These are phyloP conservation scores for Globisporangium echinulatum DNA, from an alignment of 352 stramenopile genomes.

Conservation along the genomic window DNA sequence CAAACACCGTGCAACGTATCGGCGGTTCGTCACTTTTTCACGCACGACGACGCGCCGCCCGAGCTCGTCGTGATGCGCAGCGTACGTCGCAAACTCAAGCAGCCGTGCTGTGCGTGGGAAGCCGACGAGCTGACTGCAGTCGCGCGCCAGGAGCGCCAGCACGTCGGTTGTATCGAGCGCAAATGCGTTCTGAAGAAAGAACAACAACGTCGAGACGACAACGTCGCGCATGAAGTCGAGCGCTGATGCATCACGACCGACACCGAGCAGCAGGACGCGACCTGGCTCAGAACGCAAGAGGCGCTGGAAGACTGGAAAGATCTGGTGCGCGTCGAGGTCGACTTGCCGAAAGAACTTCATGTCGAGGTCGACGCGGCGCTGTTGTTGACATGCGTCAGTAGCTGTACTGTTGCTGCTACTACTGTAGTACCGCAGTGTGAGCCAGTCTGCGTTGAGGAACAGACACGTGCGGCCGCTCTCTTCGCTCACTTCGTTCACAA, in stretches of 20 bases:
- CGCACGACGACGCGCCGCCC: constrained; percentile 1
- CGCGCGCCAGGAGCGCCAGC: constrained; percentile 4
- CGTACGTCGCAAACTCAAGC: constrained; percentile 22
- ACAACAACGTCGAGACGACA: constrained; percentile 29
- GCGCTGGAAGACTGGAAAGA: constrained; percentile 42
- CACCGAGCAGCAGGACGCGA: constrained; percentile 30
- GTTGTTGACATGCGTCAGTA: background rate
- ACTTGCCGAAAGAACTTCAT: constrained; percentile 29
- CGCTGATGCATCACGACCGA: constrained; percentile 17
- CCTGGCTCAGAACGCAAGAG: constrained; percentile 32
- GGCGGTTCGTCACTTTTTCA: constrained; percentile 11
- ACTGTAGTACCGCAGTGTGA: background rate
- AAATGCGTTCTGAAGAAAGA: constrained; percentile 38
- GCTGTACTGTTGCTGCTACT: background rate
- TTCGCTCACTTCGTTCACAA: constrained; percentile 25
- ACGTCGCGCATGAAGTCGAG: constrained; percentile 20
- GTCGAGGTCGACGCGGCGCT: constrained; percentile 5
- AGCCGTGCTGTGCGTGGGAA: constrained; percentile 22
- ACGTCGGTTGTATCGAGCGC: constrained; percentile 21
- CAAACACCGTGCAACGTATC: constrained; percentile 25
- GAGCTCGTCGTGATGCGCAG: constrained; percentile 1
- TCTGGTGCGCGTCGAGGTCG: constrained; percentile 24
- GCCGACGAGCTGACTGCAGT: constrained; percentile 20
- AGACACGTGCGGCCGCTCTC: constrained; percentile 30
- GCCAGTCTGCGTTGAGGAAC: constrained; percentile 17